Evolutionary conservation across 768 basidiomycete genomes (phyloP), one percentile per base, ranked within the genome.

Genomic region (Rhodotorula graminis): DNA sequence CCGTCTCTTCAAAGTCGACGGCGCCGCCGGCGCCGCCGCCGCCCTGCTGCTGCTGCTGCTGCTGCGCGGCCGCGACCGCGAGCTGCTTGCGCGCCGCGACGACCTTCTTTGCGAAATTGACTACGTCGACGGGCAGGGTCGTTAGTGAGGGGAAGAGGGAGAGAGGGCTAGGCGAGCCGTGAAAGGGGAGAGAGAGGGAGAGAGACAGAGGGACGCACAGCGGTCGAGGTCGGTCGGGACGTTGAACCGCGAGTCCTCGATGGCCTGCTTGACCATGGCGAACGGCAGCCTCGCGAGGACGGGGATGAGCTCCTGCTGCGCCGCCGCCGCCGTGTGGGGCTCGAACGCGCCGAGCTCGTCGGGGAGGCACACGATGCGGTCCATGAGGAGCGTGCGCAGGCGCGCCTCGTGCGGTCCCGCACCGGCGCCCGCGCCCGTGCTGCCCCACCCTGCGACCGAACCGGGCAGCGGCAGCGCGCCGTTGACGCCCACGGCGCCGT

Each of bases 31-130:
- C 1, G 18, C 25, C 50, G 27, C 16, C 5, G 5, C 58, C 18
- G 25, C 12, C 37, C 37, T 37, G 37, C 37, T 37, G 12, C 55
- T 18, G 42, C 33, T 25, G 37, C n/a, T n/a, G n/a, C n/a, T n/a
- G n/a, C n/a, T n/a, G n/a, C n/a, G n/a, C n/a, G n/a, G 47, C 16
- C 5, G 52, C 1, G 27, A 47, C 49, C 50, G 64, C 60, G 25
- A 55, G 44, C 16, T 29, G 15, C 33, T 70, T 70, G 27, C 73
- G 55, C 23, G 64, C 73, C 0, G 50, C 65, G 33, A 70, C 57
- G n/a, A 49, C 61, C 53, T 64, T 67, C 40, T 74, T 74, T 21
- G 69, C 73, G n/a, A 70, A 67, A 31, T 74, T 69, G 65, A 74
- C 72, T 73, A 60, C 16, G 8, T n/a, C n/a, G n/a, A n/a, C n/a